Base-by-base conservation (phyloP, 2,329 filamentous ascomycete genomes). In the Hypoxylon sp. region DNA sequence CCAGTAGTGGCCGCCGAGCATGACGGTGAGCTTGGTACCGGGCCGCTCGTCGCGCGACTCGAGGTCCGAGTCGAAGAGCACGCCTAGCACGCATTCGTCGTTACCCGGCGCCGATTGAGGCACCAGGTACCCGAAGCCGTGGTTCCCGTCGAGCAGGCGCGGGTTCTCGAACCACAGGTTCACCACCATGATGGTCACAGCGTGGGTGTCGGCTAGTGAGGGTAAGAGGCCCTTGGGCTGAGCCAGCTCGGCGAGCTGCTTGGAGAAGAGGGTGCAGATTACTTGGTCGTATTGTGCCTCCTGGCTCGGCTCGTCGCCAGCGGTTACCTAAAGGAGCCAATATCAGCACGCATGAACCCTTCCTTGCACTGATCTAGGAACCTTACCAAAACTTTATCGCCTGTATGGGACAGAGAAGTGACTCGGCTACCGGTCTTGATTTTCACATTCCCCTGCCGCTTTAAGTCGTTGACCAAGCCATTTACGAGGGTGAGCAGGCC, bases 1-100 rank as follows among this genome's bases (percentile, higher is more conserved):
- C 93, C 93, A 98, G 87, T 93, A 93, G 80, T 98, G 94, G 1
- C 96, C 96, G 65, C 96, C 96, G 62, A 99, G 83, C 89, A 99
- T 97, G 73, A 98, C 92, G 14, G 95, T 97, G 58, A 98, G 80
- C 79, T 97, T 97, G 13, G 93, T 97, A 23, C 93, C 93, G 0
- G 78, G 76, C 60, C 72, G 58, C 25, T 75, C 73, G 55, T 79
- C 65, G 17, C 56, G 65, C 11, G 63, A 63, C 25, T 79, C 76
- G 17, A 87, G 86, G 69, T 93, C 89, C 2, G 90, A 93, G 79
- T 97, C 94, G 79, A 98, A 98, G 66, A 98, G 91, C 57, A 98
- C 94, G 68, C 96, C 96, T 5, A 99, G 89, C 0, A 91, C 92
- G 67, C 89, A 87, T 78, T 97, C 93, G 1, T 93, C 91, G 77